Base-by-base conservation (phyloP, 2,329 filamentous ascomycete species). In the Zymoseptoria ardabiliae region DNA sequence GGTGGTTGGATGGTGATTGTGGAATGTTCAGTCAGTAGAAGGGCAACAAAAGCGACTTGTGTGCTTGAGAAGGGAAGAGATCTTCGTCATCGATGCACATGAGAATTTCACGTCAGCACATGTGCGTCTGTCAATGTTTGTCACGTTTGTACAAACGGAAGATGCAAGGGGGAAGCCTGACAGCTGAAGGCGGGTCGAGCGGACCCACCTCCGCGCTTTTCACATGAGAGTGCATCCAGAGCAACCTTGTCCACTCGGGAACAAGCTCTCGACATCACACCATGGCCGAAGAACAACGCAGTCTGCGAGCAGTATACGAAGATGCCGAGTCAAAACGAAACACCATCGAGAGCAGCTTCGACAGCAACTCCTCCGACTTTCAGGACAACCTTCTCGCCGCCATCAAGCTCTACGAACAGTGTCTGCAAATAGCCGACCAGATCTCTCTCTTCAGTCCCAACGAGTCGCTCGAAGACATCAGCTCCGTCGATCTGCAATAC, bases 391-490 rank as follows among this genome's bases (percentile, higher is more conserved):
- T 96, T 66, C 78, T 79, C 61, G 75, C 80, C 48, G 84, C 89
- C 49, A 84, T 96, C 66, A 75, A 82, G 63, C 82, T 85, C 56
- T 93, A 96, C 75, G 80, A 88, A 69, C 80, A 88, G 72, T 92
- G 89, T 73, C 79, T 88, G 60, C 78, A 83, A 60, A 83, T 89
- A 58, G 84, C 90, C 64, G 79, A 84, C 65, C 81, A 85, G 61
- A 79, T 94, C 23, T 87, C 89, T 0, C 79, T 99, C 56, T 97
- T 97, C 81, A 96, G 91, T 66, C 81, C 86, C 41, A 99, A 99
- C 75, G 94, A 99, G 74, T 82, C 84, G 0, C 75, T 93, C 48
- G 94, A 99, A 62, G 94, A 99, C 76, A 78, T 97, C 30, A 80
- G 89, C 13, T 95, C 93, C 1, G 81, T 82, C n/a, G 87, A 96